Evolutionary conservation across 192 early-diverging fungal genomes (phyloP).

Genomic region (Podochytrium sp.): DNA sequence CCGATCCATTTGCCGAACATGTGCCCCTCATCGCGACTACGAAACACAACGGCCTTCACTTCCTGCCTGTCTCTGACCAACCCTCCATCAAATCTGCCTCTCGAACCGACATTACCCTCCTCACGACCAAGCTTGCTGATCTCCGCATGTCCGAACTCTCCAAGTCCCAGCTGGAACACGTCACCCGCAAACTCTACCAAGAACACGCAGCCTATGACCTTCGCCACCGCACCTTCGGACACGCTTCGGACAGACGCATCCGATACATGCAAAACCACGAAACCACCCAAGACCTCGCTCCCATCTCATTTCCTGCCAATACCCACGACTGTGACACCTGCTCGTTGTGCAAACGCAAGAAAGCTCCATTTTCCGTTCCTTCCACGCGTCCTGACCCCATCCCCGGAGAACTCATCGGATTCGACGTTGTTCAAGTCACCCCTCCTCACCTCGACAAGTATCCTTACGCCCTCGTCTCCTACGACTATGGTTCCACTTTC

Average conservation of each 20-base stretch:
- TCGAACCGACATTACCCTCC: background rate
- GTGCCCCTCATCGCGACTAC: background rate
- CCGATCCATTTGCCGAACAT: background rate
- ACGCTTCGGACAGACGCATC: conserved; percentile 34
- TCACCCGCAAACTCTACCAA: background rate
- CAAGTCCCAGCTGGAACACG: background rate
- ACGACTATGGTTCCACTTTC: background rate
- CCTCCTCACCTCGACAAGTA: background rate
- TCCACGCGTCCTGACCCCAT: background rate
- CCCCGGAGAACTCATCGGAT: background rate
- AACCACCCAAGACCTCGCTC: background rate
- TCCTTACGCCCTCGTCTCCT: background rate
- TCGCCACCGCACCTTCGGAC: conserved; percentile 36
- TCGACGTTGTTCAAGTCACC: background rate
- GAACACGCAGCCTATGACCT: background rate
- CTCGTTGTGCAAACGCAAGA: background rate
- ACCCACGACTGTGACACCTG: background rate
- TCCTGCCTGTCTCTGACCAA: background rate
- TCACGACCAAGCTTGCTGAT: background rate
- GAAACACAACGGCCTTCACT: background rate
- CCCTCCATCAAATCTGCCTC: background rate
- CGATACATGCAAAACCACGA: background rate
- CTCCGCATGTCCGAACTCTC: background rate
- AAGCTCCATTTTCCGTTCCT: background rate
- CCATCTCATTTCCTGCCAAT: background rate